Evolutionary conservation across 352 stramenopile species (phyloP), one percentile per base, ranked within the genome.

Genomic region (Pythium plurisporium): DNA sequence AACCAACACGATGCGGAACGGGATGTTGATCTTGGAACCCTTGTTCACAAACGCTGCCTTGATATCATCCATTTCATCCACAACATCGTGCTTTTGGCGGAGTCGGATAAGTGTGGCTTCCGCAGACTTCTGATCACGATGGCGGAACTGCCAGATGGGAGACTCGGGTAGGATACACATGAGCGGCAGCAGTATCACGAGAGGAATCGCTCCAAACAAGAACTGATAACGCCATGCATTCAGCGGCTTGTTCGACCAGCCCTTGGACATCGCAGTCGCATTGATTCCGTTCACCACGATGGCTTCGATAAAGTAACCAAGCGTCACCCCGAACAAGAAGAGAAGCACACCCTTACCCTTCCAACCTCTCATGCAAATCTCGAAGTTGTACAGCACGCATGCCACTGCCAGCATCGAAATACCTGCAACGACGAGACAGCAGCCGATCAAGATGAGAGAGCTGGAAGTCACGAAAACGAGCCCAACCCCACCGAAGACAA

Each of bases 331-430:
- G 11, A 89, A 82, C 4, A 94, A 55, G 60, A 95, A 95, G 40
- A 93, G 73, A n/a, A 94, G 57, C 30, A 94, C 83, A 20, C 83
- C 84, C 64, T 95, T 94, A 42, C 86, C 84, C 62, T 89, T 93
- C 82, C 82, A 93, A 7, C 82, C 86, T 22, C 76, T 69, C 78
- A 89, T 93, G 64, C 81, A 93, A 26, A 94, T 87, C 59, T 95
- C 86, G 19, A 91, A 94, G 62, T 93, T 94, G 77, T 94, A 95
- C 44, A 94, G 65, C 42, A 86, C 63, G 42, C 79, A 87, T 1
- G 70, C 62, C 22, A 94, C 72, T 19, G 83, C 88, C 4, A 93
- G 72, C 83, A 94, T 95, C 0, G 81, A 72, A 25, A 91, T 79
- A 19, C 83, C 86, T 0, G 69, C 77, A 4, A 79, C 69, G n/a